Conservation (phyloP, 257 asterid species). For the Scutellaria barbata region DNA sequence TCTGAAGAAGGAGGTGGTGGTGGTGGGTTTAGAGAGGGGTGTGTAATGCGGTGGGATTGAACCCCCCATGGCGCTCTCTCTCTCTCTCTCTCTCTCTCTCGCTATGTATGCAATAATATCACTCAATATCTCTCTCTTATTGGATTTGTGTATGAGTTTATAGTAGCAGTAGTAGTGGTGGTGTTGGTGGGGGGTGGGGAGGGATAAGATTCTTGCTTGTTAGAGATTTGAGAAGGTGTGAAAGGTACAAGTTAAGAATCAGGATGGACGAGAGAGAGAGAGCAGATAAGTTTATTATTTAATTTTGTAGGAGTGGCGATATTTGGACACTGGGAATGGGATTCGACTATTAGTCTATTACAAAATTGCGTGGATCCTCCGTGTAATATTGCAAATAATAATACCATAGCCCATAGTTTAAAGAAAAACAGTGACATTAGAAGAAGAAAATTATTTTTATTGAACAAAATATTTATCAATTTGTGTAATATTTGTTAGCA, state of each 20-base stretch:
- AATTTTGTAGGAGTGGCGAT: not conserved
- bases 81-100: not conserved
- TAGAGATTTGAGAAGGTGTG: conserved; percentile 27
- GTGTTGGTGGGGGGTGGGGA: not conserved
- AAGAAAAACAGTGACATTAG: too few species aligned
- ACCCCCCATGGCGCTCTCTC: conserved; percentile 52
- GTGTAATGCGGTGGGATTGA: conserved; percentile 64
- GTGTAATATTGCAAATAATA: too few species aligned
- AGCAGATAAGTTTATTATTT: not conserved
- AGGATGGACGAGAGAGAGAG: conserved; percentile 18
- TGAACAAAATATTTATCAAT: too few species aligned
- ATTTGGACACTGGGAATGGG: not conserved
- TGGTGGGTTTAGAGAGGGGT: conserved; percentile 59
- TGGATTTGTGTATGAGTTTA: not conserved
- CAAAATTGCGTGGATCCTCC: too few species aligned
- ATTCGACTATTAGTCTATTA: too few species aligned
- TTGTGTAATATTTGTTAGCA: too few species aligned
- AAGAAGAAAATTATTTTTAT: too few species aligned
- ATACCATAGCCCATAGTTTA: too few species aligned
- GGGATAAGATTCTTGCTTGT: conserved; percentile 14
- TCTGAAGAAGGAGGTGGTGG: conserved; percentile 36
- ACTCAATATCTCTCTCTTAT: not conserved
- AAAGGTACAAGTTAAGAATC: conserved; percentile 35
- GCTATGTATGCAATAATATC: not conserved
- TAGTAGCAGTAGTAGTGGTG: not conserved